These are phyloP conservation scores for Colletotrichum sp. DNA, from an alignment of 2,329 filamentous ascomycete species.

Conservation along the genomic window DNA sequence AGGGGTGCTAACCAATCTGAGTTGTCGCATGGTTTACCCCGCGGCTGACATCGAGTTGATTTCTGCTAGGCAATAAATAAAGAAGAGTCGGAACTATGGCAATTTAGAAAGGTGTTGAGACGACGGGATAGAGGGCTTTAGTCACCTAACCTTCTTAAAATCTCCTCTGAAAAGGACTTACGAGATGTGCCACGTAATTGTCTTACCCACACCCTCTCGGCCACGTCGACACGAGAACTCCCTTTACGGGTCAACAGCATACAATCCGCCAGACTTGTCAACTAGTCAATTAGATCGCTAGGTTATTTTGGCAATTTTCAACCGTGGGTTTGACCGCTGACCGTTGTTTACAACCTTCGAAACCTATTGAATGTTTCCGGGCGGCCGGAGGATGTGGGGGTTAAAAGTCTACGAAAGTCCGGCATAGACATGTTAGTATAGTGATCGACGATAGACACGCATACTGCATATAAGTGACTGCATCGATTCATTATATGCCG, in stretches of 20 bases:
- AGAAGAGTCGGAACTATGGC: not conserved
- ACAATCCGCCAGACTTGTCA: not conserved
- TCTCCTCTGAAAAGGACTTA: not conserved
- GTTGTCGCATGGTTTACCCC: not conserved
- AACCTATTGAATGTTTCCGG: not conserved
- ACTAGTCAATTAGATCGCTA: rapidly evolving
- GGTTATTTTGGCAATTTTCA: rapidly evolving
- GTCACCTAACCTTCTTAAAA: not conserved
- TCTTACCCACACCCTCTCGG: not conserved
- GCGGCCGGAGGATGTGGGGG: no score
- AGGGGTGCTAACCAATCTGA: not conserved
- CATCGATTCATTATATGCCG: not conserved
- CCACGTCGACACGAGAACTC: not conserved
- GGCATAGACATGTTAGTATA: not conserved
- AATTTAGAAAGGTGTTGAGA: rapidly evolving
- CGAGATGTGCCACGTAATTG: not conserved
- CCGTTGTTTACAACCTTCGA: rapidly evolving
- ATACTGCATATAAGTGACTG: not conserved
- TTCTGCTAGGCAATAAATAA: rapidly evolving
- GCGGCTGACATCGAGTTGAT: not conserved
- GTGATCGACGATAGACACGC: not conserved
- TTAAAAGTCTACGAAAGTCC: not conserved
- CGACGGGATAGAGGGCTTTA: not conserved
- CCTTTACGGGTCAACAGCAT: not conserved
- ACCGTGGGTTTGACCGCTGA: rapidly evolving